Conservation (phyloP, 176 grass and related monocot genomes). For the Alloteropsis semialata region DNA sequence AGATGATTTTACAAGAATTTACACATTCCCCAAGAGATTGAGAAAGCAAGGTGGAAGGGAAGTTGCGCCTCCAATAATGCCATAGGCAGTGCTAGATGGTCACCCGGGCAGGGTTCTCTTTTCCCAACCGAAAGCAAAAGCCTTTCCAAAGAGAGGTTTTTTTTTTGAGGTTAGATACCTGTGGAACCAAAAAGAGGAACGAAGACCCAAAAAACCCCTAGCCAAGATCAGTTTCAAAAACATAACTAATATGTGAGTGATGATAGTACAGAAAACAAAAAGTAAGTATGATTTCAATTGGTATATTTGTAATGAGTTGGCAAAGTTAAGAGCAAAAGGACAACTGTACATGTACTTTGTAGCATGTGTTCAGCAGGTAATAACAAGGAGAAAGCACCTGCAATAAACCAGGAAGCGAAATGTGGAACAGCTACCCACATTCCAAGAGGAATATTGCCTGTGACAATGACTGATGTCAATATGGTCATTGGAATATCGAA, state of each 20-base stretch:
- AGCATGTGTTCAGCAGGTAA: not conserved
- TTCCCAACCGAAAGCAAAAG: not conserved
- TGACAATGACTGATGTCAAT: conserved; percentile 37
- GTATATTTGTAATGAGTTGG: not conserved
- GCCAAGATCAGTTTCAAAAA: not conserved
- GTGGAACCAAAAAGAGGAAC: not conserved
- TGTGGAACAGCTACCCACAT: conserved; percentile 32
- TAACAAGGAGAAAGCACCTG: conserved; percentile 6
- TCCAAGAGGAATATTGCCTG: conserved; percentile 28
- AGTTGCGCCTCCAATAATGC: not conserved
- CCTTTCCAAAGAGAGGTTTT: not conserved
- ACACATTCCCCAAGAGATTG: not conserved
- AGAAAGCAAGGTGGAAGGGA: not conserved
- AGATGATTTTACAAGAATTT: not conserved
- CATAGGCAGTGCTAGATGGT: not conserved
- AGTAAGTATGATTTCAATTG: not conserved
- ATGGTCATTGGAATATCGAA: conserved; percentile 50
- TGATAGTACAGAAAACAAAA: not conserved
- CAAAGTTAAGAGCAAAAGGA: not conserved
- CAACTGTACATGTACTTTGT: not conserved
- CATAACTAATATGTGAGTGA: not conserved
- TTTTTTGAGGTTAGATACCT: not conserved
- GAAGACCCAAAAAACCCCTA: not conserved
- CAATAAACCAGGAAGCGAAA: conserved; percentile 43
- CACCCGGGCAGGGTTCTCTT: not conserved